Evolutionary conservation across 2,329 filamentous ascomycete genomes (phyloP), one percentile per base, ranked within the genome.

Genomic region (Pseudocercospora pini-densiflorae): DNA sequence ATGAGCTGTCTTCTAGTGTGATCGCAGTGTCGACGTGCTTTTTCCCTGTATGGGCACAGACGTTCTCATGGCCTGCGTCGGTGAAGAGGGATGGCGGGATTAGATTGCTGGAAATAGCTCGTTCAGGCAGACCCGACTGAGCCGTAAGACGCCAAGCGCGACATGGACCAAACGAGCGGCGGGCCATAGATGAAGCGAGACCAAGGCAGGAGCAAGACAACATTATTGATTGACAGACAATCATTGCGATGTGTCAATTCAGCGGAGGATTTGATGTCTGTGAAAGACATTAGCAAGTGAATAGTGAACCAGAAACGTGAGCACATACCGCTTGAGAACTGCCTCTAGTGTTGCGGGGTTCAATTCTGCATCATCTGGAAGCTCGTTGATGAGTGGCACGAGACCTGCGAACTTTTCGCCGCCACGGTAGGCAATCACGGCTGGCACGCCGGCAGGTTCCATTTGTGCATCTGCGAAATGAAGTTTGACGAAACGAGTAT

Each of bases 391-490:
- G 60, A 98, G 86, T 62, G 94, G 94, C 0, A 95, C 92, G 61
- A 98, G 83, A 74, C 94, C 96, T 70, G 92, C 92, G 73, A 98
- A 93, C 70, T 97, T 89, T 70, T 98, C 94, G 61, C 93, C 94
- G 74, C 90, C 92, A 65, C 89, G 89, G 82, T 99, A 99, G 10
- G 92, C 94, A 58, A 98, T 84, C 43, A 98, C 84, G 3, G 95
- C 93, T 0, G 95, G 95, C 1, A 97, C 91, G 54, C 90, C 90
- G 33, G 93, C 91, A 65, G 91, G 88, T 77, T 97, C 93, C 84
- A 98, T 97, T 78, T 98, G 94, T 43, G 97, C 96, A 65, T 97
- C 94, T 68, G 92, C 89, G 77, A 93, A 92, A 79, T 97, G 90
- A 57, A 98, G 87, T 81, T 94, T 96, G 81, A 98, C 87, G 77